Base-by-base conservation (phyloP, 768 basidiomycete genomes). In the Mrakia hoshinonis region DNA sequence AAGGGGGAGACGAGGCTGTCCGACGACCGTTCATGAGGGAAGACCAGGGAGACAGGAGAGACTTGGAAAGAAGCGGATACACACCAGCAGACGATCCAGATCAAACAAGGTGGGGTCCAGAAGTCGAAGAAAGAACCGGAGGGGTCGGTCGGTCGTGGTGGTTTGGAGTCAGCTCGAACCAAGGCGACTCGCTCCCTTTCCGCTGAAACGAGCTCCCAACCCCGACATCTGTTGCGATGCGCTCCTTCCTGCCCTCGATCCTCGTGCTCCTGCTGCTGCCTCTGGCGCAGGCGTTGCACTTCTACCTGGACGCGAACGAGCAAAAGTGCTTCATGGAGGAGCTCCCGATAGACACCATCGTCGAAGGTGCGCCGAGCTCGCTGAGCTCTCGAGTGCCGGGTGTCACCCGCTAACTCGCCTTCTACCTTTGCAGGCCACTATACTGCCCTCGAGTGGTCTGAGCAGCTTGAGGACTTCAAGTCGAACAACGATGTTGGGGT, bases 271-370 rank as follows among this genome's bases (percentile, higher is more conserved):
- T 67, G 1, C 62, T 73, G 20, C 49, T 73, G 7, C 72, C 72
- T 20, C 31, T 73, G n/a, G 58, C 72, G 0, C 36, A 78, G 73
- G 92, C 90, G 36, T 87, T 99, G 34, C 96, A 99, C 78, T 96
- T 98, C 81, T 99, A 99, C 79, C 86, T 99, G 70, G 92, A 96
- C 78, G 87, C 92, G 22, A 89, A 91, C 77, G 91, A 96, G 80
- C 88, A 89, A 77, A 85, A 90, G 61, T 99, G 96, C 79, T 98
- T 98, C 81, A 85, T 98, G 71, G 96, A 98, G 78, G 96, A 99
- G 79, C 82, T 98, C 24, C 95, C 96, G 15, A 87, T 87, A 3
- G 89, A 95, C 80, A 97, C 93, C n/a, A 87, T 93, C 36, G 91
- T 95, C 47, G 91, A 96, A 83, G 92, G 94, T 90, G 76, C 73